phyloP scores from a whole-genome alignment of 306 rosid genomes.

The Quillaja saponaria region DNA sequence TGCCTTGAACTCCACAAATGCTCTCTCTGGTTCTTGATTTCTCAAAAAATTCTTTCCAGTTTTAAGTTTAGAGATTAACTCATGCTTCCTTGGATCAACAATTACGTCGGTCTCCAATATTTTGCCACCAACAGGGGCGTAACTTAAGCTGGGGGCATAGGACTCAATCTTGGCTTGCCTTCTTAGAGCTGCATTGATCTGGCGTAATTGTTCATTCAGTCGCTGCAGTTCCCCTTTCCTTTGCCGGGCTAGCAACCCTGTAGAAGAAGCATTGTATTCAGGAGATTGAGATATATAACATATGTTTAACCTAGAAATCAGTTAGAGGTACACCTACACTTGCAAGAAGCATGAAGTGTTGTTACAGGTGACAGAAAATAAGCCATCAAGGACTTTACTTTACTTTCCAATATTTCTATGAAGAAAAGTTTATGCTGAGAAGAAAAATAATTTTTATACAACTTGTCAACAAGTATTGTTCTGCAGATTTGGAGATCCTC shows the following conservation, averaged over 20 bases:
- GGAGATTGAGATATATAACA: conserved; percentile 8
- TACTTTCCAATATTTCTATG: neutral
- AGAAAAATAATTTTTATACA: too few relatives aligned
- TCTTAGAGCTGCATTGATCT: conserved; percentile 79
- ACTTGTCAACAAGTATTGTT: too few relatives aligned
- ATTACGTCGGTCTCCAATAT: conserved; percentile 70
- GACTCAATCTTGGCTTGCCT: conserved; percentile 98
- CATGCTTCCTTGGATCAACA: conserved; percentile 77
- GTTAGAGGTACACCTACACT: neutral
- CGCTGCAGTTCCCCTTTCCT: conserved; percentile 76
- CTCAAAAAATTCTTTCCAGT: conserved; percentile 83
- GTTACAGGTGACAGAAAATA: conserved; percentile 1
- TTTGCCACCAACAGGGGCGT: conserved; percentile 79
- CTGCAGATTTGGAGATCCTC: too few relatives aligned
- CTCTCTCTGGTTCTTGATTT: conserved; percentile 79
- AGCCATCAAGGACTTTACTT: neutral
- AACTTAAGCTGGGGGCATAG: conserved; percentile 89
- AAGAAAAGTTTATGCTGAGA: too few relatives aligned
- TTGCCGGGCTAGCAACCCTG: conserved; percentile 95
- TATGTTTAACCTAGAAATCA: too few relatives aligned
- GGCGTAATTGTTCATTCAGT: conserved; percentile 87
- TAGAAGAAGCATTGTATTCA: conserved; percentile 25
- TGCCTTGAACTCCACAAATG: conserved; percentile 63
- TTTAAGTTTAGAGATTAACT: conserved; percentile 78
- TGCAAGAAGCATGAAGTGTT: conserved; percentile 3